Evolutionary conservation across 2,329 filamentous ascomycete species (phyloP), one percentile per base, ranked within the genome.

Genomic region (Botrytis paeoniae): DNA sequence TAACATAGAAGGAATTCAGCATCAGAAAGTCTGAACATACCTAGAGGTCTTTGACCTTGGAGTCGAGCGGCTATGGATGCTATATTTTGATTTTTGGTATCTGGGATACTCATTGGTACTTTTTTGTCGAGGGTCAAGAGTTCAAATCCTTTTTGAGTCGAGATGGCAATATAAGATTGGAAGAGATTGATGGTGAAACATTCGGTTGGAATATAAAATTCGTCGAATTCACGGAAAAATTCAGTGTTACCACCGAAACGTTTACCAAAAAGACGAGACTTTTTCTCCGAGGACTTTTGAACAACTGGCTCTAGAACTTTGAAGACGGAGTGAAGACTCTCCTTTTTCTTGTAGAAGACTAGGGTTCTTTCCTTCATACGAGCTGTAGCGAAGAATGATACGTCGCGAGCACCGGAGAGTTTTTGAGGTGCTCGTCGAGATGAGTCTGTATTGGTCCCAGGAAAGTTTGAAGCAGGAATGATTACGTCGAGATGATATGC

Each of bases 61-160:
- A 99, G 92, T 41, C 95, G 92, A 69, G 87, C 89, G 1, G 94
- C 93, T 77, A 99, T 98, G 69, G 87, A 89, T 2, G 94, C 93
- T 77, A 99, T 98, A 80, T 93, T 94, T 75, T 92, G 89, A 71
- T 90, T 88, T 76, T 92, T 92, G 60, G 97, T 88, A 79, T 97
- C 95, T 0, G 97, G 96, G 43, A 99, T 94, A 35, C 92, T 95
- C 90, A 95, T 95, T 2, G 96, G 92, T 73, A 95, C 92, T 82
- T 99, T 99, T 85, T 98, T 98, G 84, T 99, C 97, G 41, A 99
- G 87, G 0, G 95, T 98, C 81, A 99, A 89, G 76, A 99, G 93
- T 83, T 99, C 97, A 78, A 99, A 94, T 37, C 96, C 97, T 82
- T 94, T 94, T 59, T 93, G 89, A 0, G 95, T 98, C 32, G 93